phyloP scores from a whole-genome alignment of 2,329 filamentous ascomycete species.

The Ceratocystiopsis sp. region DNA sequence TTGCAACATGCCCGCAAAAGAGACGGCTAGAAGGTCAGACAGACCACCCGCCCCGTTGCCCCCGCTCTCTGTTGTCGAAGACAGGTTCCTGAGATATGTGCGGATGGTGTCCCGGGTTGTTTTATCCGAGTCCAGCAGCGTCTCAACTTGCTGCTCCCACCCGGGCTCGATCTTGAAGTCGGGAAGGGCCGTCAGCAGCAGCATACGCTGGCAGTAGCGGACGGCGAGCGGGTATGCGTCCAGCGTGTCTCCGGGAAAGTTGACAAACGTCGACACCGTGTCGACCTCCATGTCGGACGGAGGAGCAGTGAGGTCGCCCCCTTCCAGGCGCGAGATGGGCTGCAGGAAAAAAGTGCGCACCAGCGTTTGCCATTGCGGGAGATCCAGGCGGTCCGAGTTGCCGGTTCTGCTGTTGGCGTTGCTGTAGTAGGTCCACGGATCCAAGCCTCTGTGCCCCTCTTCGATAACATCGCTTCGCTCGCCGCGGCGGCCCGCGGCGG shows the following conservation, averaged over 20 bases:
- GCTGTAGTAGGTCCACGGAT: constrained; percentile 39
- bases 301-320: background rate
- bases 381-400: constrained; percentile 19
- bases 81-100: constrained; percentile 25
- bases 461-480: constrained; percentile 74
- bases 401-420: constrained; percentile 12
- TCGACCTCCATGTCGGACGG: constrained; percentile 21
- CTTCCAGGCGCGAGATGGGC: too few species aligned
- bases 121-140: constrained; percentile 53
- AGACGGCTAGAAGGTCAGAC: constrained; percentile 30
- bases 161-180: constrained; percentile 50
- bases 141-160: constrained; percentile 70
- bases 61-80: too few species aligned
- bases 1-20: constrained; percentile 38
- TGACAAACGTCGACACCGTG: constrained; percentile 22
- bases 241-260: constrained; percentile 28
- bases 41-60: constrained; percentile 11
- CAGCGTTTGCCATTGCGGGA: constrained; percentile 37
- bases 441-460: constrained; percentile 75
- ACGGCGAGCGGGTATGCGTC: constrained; percentile 52
- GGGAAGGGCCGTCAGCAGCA: constrained; percentile 31
- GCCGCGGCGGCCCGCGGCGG: constrained; percentile 46
- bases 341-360: constrained; percentile 29
- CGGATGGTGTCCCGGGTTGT: constrained; percentile 42
- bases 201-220: constrained; percentile 42